Evolutionary conservation across 2,329 filamentous ascomycete genomes (phyloP).

Genomic region (Alternaria triticimaculans): DNA sequence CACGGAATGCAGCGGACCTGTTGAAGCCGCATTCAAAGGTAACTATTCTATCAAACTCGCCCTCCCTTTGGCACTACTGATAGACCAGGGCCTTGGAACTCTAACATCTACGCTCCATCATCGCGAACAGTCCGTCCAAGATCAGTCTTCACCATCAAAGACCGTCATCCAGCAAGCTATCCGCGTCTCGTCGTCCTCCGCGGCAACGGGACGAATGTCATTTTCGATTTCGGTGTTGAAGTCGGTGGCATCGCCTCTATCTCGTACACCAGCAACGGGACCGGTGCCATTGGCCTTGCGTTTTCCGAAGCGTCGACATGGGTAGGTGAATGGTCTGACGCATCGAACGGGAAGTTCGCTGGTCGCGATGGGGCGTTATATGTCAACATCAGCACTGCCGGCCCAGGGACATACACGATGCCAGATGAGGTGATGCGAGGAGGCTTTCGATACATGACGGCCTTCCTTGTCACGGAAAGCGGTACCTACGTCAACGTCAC

Average conservation of each 20-base stretch:
- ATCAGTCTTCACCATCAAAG: slow-evolving; percentile 50
- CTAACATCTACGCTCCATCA: slow-evolving; percentile 63
- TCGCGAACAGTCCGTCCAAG: slow-evolving; percentile 59
- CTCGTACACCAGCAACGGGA: slow-evolving; percentile 54
- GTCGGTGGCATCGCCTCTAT: slow-evolving; percentile 64
- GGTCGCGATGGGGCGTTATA: slow-evolving; percentile 56
- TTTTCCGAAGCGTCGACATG: slow-evolving; percentile 54
- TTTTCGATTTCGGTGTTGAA: slow-evolving; percentile 66
- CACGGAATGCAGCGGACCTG: slow-evolving; percentile 60
- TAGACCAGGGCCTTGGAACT: slow-evolving; percentile 60
- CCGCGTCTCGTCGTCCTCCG: slow-evolving; percentile 38
- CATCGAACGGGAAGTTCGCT: slow-evolving; percentile 50
- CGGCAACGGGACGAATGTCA: slow-evolving; percentile 60
- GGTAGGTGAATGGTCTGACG: slow-evolving; percentile 53
- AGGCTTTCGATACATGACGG: slow-evolving; percentile 61
- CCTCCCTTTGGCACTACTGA: neutral
- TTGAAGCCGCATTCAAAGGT: slow-evolving; percentile 56
- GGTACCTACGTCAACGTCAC: slow-evolving; percentile 48
- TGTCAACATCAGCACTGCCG: slow-evolving; percentile 47
- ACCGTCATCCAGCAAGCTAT: slow-evolving; percentile 32
- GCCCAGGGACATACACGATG: slow-evolving; percentile 52
- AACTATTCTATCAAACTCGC: neutral
- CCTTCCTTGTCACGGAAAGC: slow-evolving; percentile 51
- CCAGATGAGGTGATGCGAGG: slow-evolving; percentile 56
- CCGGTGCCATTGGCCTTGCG: slow-evolving; percentile 47